phyloP scores from a whole-genome alignment of 768 basidiomycete species.

The Lyophyllum semitale region DNA sequence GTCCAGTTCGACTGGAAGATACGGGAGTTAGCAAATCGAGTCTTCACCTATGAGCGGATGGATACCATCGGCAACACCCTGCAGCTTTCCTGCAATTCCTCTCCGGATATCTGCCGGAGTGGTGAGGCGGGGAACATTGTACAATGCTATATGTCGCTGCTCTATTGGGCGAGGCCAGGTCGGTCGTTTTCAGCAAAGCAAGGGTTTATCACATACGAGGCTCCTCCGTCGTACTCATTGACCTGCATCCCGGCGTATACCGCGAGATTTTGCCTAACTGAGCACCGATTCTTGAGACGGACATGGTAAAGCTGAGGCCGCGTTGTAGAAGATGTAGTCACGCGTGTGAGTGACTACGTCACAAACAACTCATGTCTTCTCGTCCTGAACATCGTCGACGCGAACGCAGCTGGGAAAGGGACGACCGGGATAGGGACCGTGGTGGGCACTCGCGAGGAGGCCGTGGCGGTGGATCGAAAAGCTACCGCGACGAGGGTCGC shows the following conservation, averaged over 20 bases:
- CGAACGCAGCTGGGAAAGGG: constrained; percentile 67
- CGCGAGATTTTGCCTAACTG: constrained; percentile 3
- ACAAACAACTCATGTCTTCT: constrained; percentile 51
- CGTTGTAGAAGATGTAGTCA: constrained; percentile 16
- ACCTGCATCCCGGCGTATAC: background rate
- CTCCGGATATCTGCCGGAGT: constrained; percentile 14
- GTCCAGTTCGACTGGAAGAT: constrained; percentile 51
- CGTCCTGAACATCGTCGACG: constrained; percentile 55
- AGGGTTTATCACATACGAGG: background rate
- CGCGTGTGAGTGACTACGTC: constrained; percentile 12
- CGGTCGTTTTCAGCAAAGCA: background rate
- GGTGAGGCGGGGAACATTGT: constrained; percentile 6
- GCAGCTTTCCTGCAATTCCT: constrained; percentile 5
- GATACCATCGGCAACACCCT: constrained; percentile 35
- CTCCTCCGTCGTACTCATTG: background rate
- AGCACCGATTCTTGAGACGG: constrained; percentile 1
- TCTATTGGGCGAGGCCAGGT: background rate
- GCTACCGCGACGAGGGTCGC: constrained; percentile 41
- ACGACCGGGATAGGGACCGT: constrained; percentile 46
- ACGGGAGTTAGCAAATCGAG: background rate
- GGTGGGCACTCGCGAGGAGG: constrained; percentile 45
- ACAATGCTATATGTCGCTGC: constrained; percentile 11
- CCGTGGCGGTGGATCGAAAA: constrained; percentile 33
- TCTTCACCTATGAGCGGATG: background rate
- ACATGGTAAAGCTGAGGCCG: constrained; percentile 10